These are phyloP conservation scores for Buxus sempervirens DNA, from an alignment of 164 flowering plant genomes.

Conservation along the genomic window DNA sequence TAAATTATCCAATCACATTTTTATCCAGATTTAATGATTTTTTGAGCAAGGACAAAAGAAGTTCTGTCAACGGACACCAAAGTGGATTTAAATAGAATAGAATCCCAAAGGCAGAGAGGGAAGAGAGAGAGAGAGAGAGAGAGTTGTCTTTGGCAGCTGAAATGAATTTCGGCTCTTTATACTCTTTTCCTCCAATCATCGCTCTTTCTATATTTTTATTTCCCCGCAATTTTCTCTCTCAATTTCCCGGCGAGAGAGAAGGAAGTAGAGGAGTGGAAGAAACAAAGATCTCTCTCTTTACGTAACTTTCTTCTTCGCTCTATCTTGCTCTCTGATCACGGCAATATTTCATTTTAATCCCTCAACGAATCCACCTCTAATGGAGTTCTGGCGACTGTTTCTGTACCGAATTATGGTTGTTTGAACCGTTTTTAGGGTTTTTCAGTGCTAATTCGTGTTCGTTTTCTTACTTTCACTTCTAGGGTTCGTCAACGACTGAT, in stretches of 20 bases:
- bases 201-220: conserved; percentile 1
- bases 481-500: neutral
- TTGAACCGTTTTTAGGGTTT: neutral
- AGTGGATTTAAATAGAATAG: conserved; percentile 41
- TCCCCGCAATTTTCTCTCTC: conserved; percentile 7
- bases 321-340: neutral
- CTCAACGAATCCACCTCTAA: conserved; percentile 1
- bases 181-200: conserved; percentile 35
- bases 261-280: conserved; percentile 36
- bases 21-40: no score
- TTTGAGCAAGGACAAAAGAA: no score
- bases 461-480: neutral
- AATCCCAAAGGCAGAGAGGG: conserved; percentile 6
- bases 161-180: conserved; percentile 27
- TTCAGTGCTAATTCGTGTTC: neutral
- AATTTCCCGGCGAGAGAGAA: conserved; percentile 24
- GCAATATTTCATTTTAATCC: neutral
- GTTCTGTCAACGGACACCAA: conserved; percentile 59
- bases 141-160: neutral
- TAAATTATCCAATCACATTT: no score
- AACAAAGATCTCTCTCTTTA: conserved; percentile 23
- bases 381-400: conserved; percentile 9
- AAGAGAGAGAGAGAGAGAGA: neutral
- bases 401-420: neutral
- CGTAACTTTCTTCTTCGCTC: conserved; percentile 17